These are phyloP conservation scores for Flaveria ramosissima DNA, from an alignment of 129 eudicot genomes.

Conservation along the genomic window DNA sequence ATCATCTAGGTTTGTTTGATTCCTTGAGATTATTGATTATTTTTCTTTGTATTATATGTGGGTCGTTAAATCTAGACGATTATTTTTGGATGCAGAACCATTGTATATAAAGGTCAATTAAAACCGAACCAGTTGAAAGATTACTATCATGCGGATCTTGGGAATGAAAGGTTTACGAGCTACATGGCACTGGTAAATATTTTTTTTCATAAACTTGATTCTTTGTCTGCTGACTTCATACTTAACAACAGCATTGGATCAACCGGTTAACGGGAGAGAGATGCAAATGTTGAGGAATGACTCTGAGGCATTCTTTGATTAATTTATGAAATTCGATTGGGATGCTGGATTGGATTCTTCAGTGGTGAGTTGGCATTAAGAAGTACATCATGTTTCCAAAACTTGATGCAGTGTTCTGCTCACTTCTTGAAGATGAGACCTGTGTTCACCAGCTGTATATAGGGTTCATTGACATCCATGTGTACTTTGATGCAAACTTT, in stretches of 20 bases:
- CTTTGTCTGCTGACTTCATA: conserved; percentile 78
- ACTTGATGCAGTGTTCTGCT: conserved; percentile 60
- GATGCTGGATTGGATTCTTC: conserved; percentile 78
- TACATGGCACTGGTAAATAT: conserved; percentile 99
- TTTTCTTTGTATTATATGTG: background rate
- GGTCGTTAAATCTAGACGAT: background rate
- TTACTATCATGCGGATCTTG: conserved; percentile 87
- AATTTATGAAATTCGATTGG: conserved; percentile 78
- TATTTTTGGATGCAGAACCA: conserved; percentile 57
- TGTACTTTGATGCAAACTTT: conserved; percentile 21
- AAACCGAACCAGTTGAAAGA: conserved; percentile 94
- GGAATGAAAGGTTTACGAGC: conserved; percentile 99
- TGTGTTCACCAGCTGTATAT: conserved; percentile 46
- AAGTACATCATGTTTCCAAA: conserved; percentile 76
- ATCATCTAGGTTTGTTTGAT: conserved; percentile 75
- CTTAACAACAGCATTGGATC: conserved; percentile 98
- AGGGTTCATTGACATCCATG: conserved; percentile 33
- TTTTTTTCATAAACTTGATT: conserved; percentile 53
- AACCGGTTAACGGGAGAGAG: conserved; percentile 84
- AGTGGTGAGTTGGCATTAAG: conserved; percentile 90
- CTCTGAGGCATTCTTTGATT: conserved; percentile 99
- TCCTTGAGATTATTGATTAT: background rate
- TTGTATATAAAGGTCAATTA: conserved; percentile 98
- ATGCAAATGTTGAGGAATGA: conserved; percentile 99
- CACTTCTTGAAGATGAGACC: conserved; percentile 50